Evolutionary conservation across 2,329 filamentous ascomycete species (phyloP).

Genomic region (Cytospora schulzeri): DNA sequence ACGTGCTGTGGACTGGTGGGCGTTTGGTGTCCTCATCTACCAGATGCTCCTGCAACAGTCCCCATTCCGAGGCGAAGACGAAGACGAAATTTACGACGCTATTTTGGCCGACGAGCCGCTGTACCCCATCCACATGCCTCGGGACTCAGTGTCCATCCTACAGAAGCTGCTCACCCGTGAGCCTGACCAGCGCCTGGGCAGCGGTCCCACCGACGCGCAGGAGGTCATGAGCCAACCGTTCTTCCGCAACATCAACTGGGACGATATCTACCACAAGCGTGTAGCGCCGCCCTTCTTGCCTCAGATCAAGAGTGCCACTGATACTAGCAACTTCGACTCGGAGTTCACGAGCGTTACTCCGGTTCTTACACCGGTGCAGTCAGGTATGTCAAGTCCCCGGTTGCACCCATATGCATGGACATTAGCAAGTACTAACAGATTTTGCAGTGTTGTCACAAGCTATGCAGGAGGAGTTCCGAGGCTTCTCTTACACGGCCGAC

Average conservation of each 20-base stretch:
- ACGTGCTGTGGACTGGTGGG: conserved; percentile 98
- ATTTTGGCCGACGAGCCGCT: conserved; percentile 96
- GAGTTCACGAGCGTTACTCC: conserved; percentile 99
- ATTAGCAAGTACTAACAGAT: conserved; percentile 14
- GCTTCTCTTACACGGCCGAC: conserved; percentile 95
- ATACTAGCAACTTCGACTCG: conserved; percentile 99
- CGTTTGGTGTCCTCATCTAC: conserved; percentile 97
- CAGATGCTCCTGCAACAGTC: conserved; percentile 99
- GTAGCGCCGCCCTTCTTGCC: conserved; percentile 88
- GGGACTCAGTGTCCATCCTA: conserved; percentile 94
- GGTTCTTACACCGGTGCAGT: conserved; percentile 94
- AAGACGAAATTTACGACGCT: conserved; percentile 98
- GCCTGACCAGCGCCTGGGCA: conserved; percentile 88
- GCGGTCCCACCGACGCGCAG: conserved; percentile 93
- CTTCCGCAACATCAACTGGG: conserved; percentile 98
- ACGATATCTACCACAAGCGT: conserved; percentile 96
- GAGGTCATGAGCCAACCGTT: conserved; percentile 99
- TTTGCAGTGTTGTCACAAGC: conserved; percentile 85
- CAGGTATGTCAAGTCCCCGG: conserved; percentile 67
- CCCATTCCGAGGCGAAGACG: conserved; percentile 96
- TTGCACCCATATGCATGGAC: background rate
- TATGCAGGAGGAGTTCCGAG: conserved; percentile 99
- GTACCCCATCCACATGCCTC: conserved; percentile 98
- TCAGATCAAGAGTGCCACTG: conserved; percentile 85
- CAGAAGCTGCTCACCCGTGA: conserved; percentile 97